phyloP scores from a whole-genome alignment of 805 yeast species.

The Wickerhamiella alocasiicola region DNA sequence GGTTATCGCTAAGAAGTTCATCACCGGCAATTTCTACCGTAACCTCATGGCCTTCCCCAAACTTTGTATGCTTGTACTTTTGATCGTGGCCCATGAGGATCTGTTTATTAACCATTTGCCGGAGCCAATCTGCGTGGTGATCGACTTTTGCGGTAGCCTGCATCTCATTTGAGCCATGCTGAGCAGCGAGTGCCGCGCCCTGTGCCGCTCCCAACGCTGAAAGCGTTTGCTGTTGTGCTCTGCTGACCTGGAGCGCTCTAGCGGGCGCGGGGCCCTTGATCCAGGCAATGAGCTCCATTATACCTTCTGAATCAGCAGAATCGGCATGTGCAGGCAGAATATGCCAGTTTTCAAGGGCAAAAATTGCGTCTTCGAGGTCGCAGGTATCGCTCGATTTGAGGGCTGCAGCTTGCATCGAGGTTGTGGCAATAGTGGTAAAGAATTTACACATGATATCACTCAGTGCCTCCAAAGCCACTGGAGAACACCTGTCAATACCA shows the following conservation, averaged over 20 bases:
- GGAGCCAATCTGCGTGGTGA: conserved; percentile 26
- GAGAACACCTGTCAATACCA: conserved; percentile 73
- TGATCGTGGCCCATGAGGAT: conserved; percentile 27
- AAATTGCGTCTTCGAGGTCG: conserved; percentile 53
- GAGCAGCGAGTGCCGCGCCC: conserved; percentile 20
- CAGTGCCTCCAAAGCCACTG: conserved; percentile 57
- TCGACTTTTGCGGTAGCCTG: conserved; percentile 10
- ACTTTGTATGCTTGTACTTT: conserved; percentile 24
- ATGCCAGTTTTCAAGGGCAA: conserved; percentile 53
- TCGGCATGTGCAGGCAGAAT: conserved; percentile 48
- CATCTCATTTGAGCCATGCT: conserved; percentile 17
- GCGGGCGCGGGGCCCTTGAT: conserved; percentile 17
- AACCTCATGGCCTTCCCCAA: conserved; percentile 7
- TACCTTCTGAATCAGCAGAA: conserved; percentile 35
- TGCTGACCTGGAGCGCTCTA: conserved; percentile 17
- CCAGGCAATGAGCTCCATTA: conserved; percentile 46
- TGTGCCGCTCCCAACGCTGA: conserved; percentile 19
- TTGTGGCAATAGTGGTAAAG: conserved; percentile 40
- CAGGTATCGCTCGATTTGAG: conserved; percentile 36
- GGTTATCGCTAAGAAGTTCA: neutral
- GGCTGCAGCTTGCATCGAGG: conserved; percentile 39
- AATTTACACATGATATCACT: conserved; percentile 65
- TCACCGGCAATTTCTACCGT: neutral
- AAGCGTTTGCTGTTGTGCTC: conserved; percentile 15
- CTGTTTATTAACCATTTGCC: conserved; percentile 24